Conservation (phyloP, 1,284 basidiomycete species). For the Tilletia caries region DNA sequence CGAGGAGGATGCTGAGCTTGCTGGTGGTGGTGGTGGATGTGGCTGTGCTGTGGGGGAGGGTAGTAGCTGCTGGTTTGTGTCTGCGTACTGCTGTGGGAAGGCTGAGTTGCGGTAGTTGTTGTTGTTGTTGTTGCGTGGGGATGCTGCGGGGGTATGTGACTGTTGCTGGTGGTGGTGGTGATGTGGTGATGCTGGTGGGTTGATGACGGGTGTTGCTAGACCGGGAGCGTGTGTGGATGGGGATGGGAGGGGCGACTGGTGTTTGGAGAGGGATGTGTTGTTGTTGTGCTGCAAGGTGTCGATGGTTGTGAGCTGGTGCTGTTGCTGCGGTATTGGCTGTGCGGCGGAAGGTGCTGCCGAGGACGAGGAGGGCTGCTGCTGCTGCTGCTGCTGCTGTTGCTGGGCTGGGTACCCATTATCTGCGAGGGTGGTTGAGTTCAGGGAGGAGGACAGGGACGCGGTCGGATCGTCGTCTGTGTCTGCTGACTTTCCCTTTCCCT, state of each 20-base stretch:
- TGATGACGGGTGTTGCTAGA: neutral
- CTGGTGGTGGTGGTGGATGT: no score
- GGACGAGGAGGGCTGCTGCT: neutral
- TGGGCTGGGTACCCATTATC: neutral
- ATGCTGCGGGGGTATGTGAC: no score
- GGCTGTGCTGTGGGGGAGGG: neutral
- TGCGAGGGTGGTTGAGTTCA: constrained; percentile 2
- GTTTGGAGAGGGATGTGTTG: constrained; percentile 7
- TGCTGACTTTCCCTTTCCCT: neutral
- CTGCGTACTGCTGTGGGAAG: neutral
- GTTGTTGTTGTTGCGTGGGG: neutral
- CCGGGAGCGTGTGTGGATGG: neutral
- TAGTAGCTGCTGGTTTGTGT: no score
- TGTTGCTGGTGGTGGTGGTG: neutral
- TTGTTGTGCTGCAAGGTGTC: neutral
- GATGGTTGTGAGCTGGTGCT: neutral
- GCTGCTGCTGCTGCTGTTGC: neutral
- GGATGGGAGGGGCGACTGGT: constrained; percentile 1
- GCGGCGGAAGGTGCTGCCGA: neutral
- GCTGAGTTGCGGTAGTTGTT: neutral
- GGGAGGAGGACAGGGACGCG: constrained; percentile 8
- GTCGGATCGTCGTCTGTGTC: neutral
- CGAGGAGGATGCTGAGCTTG: neutral
- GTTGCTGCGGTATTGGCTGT: neutral
- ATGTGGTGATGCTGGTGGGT: neutral